Evolutionary conservation across 1,284 basidiomycete genomes (phyloP).

Genomic region (Ganoderma sinense): DNA sequence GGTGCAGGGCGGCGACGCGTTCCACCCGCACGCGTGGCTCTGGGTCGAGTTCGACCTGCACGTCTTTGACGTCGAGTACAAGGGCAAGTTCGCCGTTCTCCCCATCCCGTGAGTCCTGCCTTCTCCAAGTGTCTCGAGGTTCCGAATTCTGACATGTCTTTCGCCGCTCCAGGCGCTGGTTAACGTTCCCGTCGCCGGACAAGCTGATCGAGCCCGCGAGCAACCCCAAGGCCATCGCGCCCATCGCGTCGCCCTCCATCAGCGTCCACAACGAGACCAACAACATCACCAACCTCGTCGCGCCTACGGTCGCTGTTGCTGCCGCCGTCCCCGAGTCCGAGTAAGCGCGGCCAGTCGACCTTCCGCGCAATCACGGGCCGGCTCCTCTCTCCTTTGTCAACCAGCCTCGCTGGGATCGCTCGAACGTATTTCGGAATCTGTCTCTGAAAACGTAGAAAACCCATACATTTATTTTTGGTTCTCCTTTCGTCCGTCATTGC

Average conservation of each 20-base stretch:
- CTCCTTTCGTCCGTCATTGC: neutral
- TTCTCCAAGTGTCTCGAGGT: neutral
- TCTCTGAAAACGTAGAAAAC: neutral
- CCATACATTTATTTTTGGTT: neutral
- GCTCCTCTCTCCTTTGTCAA: neutral
- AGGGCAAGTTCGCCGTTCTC: neutral
- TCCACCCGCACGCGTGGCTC: neutral
- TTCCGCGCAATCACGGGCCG: neutral
- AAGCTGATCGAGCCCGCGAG: neutral
- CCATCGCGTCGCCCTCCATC: neutral
- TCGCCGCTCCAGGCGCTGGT: neutral
- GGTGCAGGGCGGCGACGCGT: neutral
- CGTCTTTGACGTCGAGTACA: neutral
- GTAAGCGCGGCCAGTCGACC: neutral
- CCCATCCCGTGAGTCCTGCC: neutral
- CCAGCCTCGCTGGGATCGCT: neutral
- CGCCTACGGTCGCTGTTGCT: neutral
- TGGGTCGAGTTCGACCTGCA: neutral
- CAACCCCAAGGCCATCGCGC: neutral
- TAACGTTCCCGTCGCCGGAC: neutral
- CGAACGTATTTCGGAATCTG: neutral
- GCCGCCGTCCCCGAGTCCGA: neutral
- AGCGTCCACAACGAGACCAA: slow-evolving; percentile 3
- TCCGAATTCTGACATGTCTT: neutral
- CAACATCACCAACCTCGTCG: slow-evolving; percentile 1